Evolutionary conservation across 805 yeast species (phyloP).

Genomic region (Aciculoconidium aculeatum): DNA sequence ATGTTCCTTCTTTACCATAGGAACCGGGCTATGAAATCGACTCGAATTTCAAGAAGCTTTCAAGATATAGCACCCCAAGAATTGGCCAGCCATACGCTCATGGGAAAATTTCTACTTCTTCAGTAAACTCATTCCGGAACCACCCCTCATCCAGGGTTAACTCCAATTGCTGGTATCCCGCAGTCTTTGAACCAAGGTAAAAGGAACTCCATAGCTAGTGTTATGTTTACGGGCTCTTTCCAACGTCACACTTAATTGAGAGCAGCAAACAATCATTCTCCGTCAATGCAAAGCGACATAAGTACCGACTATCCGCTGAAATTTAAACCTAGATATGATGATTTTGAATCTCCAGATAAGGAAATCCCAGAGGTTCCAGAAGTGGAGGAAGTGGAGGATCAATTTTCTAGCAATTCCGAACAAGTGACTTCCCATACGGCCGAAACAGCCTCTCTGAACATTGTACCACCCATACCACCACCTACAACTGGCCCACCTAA

Average conservation of each 20-base stretch:
- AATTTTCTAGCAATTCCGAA: neutral
- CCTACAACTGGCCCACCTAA: slow-evolving; percentile 7
- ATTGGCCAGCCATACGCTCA: too few relatives aligned
- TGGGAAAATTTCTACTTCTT: slow-evolving; percentile 15
- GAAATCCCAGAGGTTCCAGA: neutral
- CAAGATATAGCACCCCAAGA: too few relatives aligned
- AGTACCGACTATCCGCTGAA: slow-evolving; percentile 27
- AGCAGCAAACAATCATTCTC: slow-evolving; percentile 18
- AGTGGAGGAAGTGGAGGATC: neutral
- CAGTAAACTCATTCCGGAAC: slow-evolving; percentile 15
- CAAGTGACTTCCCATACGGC: too few relatives aligned
- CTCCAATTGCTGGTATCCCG: too few relatives aligned
- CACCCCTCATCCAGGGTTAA: too few relatives aligned
- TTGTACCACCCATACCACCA: slow-evolving; percentile 12
- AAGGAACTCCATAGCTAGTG: slow-evolving; percentile 18
- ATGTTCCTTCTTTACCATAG: too few relatives aligned
- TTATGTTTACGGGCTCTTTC: slow-evolving; percentile 15
- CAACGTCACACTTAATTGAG: too few relatives aligned
- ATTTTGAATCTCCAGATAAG: slow-evolving; percentile 1
- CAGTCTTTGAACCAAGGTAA: slow-evolving; percentile 9
- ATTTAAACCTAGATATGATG: slow-evolving; percentile 11
- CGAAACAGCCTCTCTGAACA: neutral
- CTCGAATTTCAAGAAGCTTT: too few relatives aligned
- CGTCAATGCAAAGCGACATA: slow-evolving; percentile 28
- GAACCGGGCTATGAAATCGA: too few relatives aligned